Conservation (phyloP, 306 rosid species). For the Malus sylvestris region DNA sequence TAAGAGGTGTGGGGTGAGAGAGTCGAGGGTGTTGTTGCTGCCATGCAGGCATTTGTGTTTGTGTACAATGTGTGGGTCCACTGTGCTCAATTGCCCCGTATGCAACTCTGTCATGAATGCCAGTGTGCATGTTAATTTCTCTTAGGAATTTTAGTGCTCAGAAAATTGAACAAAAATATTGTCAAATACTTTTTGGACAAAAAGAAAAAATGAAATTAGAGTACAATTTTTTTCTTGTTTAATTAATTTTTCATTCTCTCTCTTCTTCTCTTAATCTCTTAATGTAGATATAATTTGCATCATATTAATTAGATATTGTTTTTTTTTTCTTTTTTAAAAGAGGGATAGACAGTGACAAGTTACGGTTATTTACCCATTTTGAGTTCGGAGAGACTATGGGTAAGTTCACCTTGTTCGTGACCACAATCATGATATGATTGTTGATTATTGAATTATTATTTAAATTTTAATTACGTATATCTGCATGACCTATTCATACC, state of each 20-base stretch:
- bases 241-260: background rate
- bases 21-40: constrained; percentile 63
- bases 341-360: accelerated
- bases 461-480: too few species aligned
- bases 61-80: constrained; percentile 80
- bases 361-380: accelerated
- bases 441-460: too few species aligned
- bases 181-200: constrained; percentile 7
- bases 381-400: too few species aligned
- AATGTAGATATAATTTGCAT: background rate
- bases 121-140: constrained; percentile 81
- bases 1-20: constrained; percentile 51
- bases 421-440: too few species aligned
- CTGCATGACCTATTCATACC: background rate
- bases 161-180: constrained; percentile 4
- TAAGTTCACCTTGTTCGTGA: accelerated
- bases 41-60: constrained; percentile 93
- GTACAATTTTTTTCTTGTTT: background rate
- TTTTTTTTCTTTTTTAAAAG: too few species aligned
- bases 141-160: constrained; percentile 14
- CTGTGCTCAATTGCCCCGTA: constrained; percentile 53
- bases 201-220: background rate
- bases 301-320: too few species aligned
- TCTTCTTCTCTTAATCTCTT: background rate
- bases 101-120: constrained; percentile 62